Evolutionary conservation across 495 filamentous ascomycete genomes (phyloP), one percentile per base, ranked within the genome.

Genomic region (Neurospora tetrasperma): DNA sequence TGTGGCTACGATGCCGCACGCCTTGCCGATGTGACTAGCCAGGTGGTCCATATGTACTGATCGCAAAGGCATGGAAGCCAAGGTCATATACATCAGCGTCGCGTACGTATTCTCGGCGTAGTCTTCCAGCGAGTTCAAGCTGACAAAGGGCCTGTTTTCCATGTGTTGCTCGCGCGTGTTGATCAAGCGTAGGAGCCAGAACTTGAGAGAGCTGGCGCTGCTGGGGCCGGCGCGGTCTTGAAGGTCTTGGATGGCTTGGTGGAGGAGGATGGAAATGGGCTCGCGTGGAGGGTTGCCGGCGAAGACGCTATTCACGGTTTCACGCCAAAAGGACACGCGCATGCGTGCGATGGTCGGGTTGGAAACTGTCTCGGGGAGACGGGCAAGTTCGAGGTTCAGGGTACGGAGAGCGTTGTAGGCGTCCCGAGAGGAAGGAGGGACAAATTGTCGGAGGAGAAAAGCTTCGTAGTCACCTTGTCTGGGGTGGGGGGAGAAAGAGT

Each of bases 31-130:
- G 81, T 99, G 96, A 27, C 90, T 93, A 11, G 95, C 94, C 14
- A 99, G 82, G 83, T 99, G 96, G 76, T 99, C 96, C 46, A 93
- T 88, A n/a, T 93, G 90, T 44, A 97, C 84, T 18, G 91, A 94
- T 9, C 89, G 85, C 78, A 96, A 83, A 3, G 92, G 90, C 71
- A 97, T 82, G 1, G 90, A 84, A 3, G 92, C 91, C 23, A 98
- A 83, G 1, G 93, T 94, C 71, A 97, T 85, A 78, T 99, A 99
- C 79, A 97, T 87, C n/a, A 99, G 85, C 0, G 92, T 96, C 4
- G 92, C 92, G 83, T 99, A 98, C 3, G 96, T 98, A 72, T 92
- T 93, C 79, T 99, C 96, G 4, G 93, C 93, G 74, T 98, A 98
- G 42, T 88, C 88, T 76, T 99, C 96, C 42, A 98, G 82, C 0